These are phyloP conservation scores for Castanea sativa DNA, from an alignment of 306 rosid genomes.

Conservation along the genomic window DNA sequence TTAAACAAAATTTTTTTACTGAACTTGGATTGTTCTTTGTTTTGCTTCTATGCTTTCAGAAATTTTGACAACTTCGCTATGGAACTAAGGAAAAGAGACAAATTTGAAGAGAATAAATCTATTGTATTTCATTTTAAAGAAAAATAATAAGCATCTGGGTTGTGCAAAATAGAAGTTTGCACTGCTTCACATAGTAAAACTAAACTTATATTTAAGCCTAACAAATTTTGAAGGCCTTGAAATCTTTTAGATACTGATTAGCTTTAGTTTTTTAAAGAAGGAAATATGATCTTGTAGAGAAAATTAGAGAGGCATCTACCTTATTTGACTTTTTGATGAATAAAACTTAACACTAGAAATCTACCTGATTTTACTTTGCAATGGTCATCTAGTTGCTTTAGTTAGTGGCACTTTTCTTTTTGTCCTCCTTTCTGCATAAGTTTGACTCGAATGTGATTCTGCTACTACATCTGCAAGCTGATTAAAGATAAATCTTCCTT, in stretches of 20 bases:
- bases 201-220: neutral
- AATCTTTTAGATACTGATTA: neutral
- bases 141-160: neutral
- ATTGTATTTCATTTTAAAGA: neutral
- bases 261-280: neutral
- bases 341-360: neutral
- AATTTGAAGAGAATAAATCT: neutral
- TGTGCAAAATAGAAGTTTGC: neutral
- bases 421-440: neutral
- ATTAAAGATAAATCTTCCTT: slow-evolving; percentile 20
- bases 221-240: neutral
- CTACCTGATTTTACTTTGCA: neutral
- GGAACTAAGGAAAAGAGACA: neutral
- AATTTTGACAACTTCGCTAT: slow-evolving; percentile 6
- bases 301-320: neutral
- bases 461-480: slow-evolving; percentile 20
- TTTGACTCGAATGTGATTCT: slow-evolving; percentile 7
- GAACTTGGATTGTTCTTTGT: neutral
- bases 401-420: neutral
- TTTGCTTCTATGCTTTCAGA: neutral
- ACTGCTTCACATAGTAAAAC: too few species aligned
- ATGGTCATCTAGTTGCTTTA: neutral
- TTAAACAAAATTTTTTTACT: neutral
- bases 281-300: neutral
- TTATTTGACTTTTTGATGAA: neutral